Evolutionary conservation across 2,329 filamentous ascomycete genomes (phyloP).

Genomic region (Fusarium sp.): DNA sequence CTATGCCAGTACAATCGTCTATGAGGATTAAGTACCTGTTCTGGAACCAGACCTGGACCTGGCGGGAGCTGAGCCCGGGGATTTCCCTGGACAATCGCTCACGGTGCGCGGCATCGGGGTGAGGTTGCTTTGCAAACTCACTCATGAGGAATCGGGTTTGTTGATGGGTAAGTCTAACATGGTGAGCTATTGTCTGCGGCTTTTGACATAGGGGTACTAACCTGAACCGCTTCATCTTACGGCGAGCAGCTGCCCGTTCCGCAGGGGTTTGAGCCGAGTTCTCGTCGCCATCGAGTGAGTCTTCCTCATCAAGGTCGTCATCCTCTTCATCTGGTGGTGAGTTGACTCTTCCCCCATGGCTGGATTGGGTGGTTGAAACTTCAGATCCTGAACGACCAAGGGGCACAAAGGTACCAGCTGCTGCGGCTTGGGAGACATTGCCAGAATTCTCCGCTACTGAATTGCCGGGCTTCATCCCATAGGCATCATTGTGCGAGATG

Average conservation of each 20-base stretch:
- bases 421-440: not conserved
- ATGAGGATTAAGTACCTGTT: conserved; percentile 74
- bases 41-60: conserved; percentile 99
- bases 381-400: conserved; percentile 53
- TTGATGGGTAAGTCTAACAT: conserved; percentile 84
- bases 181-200: conserved; percentile 50
- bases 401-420: conserved; percentile 7
- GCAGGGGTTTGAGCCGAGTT: conserved; percentile 63
- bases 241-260: conserved; percentile 67
- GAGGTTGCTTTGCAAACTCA: conserved; percentile 93
- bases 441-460: conserved; percentile 4
- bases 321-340: conserved; percentile 63
- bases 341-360: conserved; percentile 53
- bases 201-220: conserved; percentile 52
- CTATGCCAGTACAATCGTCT: not conserved
- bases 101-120: conserved; percentile 90
- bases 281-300: conserved; percentile 61
- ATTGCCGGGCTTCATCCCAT: conserved; percentile 15
- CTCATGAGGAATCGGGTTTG: conserved; percentile 98
- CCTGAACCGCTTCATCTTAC: conserved; percentile 85
- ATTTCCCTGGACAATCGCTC: conserved; percentile 91
- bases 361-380: conserved; percentile 48
- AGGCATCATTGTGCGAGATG: conserved; percentile 11
- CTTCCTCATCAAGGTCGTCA: conserved; percentile 66
- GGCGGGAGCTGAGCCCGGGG: conserved; percentile 87